Conservation (phyloP, 768 basidiomycete genomes). For the Kwoniella bestiolae region DNA sequence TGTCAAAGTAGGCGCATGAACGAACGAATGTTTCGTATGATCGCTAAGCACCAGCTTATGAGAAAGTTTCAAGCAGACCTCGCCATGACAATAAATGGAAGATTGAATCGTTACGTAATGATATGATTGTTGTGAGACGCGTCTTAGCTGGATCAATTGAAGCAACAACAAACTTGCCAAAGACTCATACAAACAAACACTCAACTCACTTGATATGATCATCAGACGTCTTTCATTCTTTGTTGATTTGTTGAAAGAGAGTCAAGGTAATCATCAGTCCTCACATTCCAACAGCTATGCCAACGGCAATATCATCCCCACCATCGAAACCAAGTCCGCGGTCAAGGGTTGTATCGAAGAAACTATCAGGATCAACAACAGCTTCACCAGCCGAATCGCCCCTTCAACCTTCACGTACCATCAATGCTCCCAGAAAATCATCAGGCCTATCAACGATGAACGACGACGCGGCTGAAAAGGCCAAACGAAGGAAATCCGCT, state of each 20-base stretch:
- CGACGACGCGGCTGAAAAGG: conserved; percentile 86
- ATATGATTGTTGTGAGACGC: background rate
- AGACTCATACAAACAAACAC: background rate
- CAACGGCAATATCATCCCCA: conserved; percentile 10
- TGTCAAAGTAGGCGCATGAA: no score
- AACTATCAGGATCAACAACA: background rate
- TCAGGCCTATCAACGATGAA: conserved; percentile 60
- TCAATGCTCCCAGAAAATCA: conserved; percentile 8
- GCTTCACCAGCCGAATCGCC: conserved; percentile 19
- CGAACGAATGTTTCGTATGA: no score
- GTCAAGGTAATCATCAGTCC: background rate
- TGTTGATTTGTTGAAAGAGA: background rate
- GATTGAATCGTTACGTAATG: background rate
- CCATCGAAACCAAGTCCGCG: conserved; percentile 8
- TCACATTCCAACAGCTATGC: background rate
- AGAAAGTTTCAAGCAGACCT: no score
- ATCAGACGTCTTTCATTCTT: background rate
- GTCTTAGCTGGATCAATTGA: background rate
- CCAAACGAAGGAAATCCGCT: conserved; percentile 65
- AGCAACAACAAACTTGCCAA: background rate
- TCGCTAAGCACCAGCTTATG: no score
- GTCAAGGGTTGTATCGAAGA: conserved; percentile 13
- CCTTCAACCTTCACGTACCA: conserved; percentile 17
- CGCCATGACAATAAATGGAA: no score
- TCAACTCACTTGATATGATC: no score